These are phyloP conservation scores for Diaporthe ilicicola DNA, from an alignment of 2,329 filamentous ascomycete species.

Conservation along the genomic window DNA sequence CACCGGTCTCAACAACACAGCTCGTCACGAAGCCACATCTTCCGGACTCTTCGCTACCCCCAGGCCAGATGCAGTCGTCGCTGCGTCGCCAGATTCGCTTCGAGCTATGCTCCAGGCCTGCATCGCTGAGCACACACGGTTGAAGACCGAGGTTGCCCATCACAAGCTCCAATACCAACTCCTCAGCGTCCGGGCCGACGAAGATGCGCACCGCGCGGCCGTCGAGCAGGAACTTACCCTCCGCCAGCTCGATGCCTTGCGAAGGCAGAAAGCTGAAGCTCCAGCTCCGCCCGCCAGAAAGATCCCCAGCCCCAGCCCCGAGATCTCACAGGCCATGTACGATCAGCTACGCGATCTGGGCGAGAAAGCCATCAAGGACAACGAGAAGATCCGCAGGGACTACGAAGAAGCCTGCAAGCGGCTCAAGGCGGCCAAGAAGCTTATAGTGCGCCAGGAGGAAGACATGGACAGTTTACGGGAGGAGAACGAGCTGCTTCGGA, in stretches of 20 bases:
- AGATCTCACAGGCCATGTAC: constrained; percentile 63
- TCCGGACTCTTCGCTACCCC: constrained; percentile 56
- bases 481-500: constrained; percentile 79
- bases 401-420: constrained; percentile 71
- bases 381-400: constrained; percentile 69
- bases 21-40: constrained; percentile 40
- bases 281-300: constrained; percentile 49
- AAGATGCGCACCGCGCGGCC: constrained; percentile 84
- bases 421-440: constrained; percentile 76
- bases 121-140: constrained; percentile 64
- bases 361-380: constrained; percentile 73
- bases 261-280: constrained; percentile 57
- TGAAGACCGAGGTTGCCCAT: constrained; percentile 86
- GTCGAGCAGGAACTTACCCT: constrained; percentile 94
- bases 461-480: constrained; percentile 75
- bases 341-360: constrained; percentile 72
- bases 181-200: constrained; percentile 82
- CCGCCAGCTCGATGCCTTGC: constrained; percentile 85
- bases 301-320: constrained; percentile 60
- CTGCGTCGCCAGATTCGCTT: constrained; percentile 64
- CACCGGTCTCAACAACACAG: constrained; percentile 50
- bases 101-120: constrained; percentile 63
- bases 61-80: constrained; percentile 57
- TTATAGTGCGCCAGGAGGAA: constrained; percentile 81
- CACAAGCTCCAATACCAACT: constrained; percentile 91